Conservation (phyloP, 345 rosid genomes). For the Dipteronia sinensis region DNA sequence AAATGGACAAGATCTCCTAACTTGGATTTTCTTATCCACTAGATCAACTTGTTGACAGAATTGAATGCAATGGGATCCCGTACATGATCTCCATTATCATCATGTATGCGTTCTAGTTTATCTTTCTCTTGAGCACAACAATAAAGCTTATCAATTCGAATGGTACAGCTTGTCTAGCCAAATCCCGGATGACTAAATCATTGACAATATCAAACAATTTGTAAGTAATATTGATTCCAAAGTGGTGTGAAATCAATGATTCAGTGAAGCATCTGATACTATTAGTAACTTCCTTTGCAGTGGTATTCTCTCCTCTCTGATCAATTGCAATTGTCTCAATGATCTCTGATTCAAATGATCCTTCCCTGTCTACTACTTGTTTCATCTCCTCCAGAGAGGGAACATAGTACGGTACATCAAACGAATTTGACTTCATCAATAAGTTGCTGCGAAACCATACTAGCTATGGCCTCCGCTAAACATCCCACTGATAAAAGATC, state of each 20-base stretch:
- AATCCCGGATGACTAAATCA: background rate
- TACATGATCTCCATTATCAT: too few relatives aligned
- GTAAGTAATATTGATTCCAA: conserved; percentile 20
- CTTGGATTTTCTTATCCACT: too few relatives aligned
- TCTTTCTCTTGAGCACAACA: conserved; percentile 13
- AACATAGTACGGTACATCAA: conserved; percentile 22
- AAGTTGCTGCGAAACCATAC: conserved; percentile 20
- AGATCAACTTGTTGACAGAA: too few relatives aligned
- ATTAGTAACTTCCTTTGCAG: conserved; percentile 2
- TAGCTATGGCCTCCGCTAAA: conserved; percentile 18
- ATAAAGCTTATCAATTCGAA: background rate
- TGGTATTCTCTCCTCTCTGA: background rate
- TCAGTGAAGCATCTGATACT: conserved; percentile 19
- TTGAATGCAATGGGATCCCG: too few relatives aligned
- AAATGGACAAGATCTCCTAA: too few relatives aligned
- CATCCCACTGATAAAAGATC: conserved; percentile 3
- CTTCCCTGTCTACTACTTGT: background rate
- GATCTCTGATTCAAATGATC: conserved; percentile 19
- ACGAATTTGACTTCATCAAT: conserved; percentile 17
- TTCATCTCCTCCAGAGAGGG: conserved; percentile 22
- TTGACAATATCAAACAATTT: conserved; percentile 19
- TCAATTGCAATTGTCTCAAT: conserved; percentile 11
- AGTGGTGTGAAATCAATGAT: conserved; percentile 23
- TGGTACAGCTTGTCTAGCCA: background rate
- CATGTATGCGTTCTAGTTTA: too few relatives aligned